A percentile compares a stretch with the other conserved stretches of the same genome.
phyloP scores from a whole-genome alignment of 192 early-diverging fungal genomes.

The Globomyces pollinis-pini region DNA sequence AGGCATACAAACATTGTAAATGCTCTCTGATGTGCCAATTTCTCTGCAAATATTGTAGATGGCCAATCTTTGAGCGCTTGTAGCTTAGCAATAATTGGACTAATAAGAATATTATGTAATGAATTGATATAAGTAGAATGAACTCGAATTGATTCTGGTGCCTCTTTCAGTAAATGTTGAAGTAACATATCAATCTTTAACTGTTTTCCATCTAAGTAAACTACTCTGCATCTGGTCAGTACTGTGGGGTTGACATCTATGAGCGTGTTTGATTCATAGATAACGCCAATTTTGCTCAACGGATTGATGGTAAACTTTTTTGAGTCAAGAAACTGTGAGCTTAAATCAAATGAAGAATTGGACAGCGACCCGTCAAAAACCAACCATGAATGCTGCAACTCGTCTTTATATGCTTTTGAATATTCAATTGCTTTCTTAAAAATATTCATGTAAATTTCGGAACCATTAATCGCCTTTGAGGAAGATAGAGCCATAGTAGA shows the following conservation, averaged over 20 bases:
- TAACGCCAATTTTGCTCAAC: not conserved
- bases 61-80: not conserved
- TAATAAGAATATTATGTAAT: not conserved
- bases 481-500: no score
- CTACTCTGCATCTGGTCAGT: not conserved
- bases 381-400: no score
- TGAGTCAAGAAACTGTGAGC: no score
- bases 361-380: no score
- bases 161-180: not conserved
- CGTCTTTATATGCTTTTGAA: no score
- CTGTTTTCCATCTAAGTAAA: conserved; percentile 9
- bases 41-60: not conserved
- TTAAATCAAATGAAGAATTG: no score
- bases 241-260: not conserved
- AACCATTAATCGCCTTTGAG: no score
- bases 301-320: no score
- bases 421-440: no score
- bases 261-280: conserved; percentile 13
- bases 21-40: not conserved
- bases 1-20: conserved; percentile 9
- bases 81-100: conserved; percentile 3
- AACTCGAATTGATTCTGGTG: not conserved
- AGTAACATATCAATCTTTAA: conserved; percentile 2
- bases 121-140: not conserved
- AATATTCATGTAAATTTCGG: no score